Evolutionary conservation across 768 basidiomycete species (phyloP).

Genomic region (Thelephora ganbajun): DNA sequence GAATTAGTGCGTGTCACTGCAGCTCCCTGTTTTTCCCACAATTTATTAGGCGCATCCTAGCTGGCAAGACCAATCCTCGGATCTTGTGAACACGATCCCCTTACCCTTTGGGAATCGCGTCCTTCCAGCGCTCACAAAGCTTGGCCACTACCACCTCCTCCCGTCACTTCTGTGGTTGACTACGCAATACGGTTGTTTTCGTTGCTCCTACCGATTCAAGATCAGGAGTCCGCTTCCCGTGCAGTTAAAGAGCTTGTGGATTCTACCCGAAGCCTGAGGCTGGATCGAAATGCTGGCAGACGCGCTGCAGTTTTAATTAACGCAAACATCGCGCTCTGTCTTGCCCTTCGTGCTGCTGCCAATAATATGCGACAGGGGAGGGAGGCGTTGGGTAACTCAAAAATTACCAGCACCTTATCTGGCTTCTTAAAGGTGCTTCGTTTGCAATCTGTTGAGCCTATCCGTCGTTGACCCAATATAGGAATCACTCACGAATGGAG

Average conservation of each 20-base stretch:
- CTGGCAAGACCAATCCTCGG: slow-evolving; percentile 67
- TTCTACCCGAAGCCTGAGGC: slow-evolving; percentile 54
- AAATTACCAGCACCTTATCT: slow-evolving; percentile 47
- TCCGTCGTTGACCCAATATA: slow-evolving; percentile 16
- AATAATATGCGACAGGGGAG: slow-evolving; percentile 42
- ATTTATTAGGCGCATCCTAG: slow-evolving; percentile 20
- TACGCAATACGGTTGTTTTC: slow-evolving; percentile 82
- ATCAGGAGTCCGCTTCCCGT: slow-evolving; percentile 39
- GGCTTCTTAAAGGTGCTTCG: slow-evolving; percentile 62
- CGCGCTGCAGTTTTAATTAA: slow-evolving; percentile 79
- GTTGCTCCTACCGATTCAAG: slow-evolving; percentile 66
- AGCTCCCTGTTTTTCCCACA: not conserved
- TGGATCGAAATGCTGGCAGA: slow-evolving; percentile 79
- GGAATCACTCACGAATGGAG: slow-evolving; percentile 74
- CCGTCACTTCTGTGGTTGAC: slow-evolving; percentile 76
- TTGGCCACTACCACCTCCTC: slow-evolving; percentile 54
- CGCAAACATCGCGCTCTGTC: slow-evolving; percentile 56
- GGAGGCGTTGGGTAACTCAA: slow-evolving; percentile 52
- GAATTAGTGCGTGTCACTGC: slow-evolving; percentile 38
- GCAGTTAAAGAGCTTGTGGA: slow-evolving; percentile 48
- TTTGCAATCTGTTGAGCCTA: not conserved
- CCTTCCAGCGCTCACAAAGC: slow-evolving; percentile 24
- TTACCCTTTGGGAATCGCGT: slow-evolving; percentile 47
- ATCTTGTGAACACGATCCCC: slow-evolving; percentile 77
- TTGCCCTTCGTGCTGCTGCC: slow-evolving; percentile 48